Conservation (phyloP, 345 rosid genomes). For the Citropsis articulata region DNA sequence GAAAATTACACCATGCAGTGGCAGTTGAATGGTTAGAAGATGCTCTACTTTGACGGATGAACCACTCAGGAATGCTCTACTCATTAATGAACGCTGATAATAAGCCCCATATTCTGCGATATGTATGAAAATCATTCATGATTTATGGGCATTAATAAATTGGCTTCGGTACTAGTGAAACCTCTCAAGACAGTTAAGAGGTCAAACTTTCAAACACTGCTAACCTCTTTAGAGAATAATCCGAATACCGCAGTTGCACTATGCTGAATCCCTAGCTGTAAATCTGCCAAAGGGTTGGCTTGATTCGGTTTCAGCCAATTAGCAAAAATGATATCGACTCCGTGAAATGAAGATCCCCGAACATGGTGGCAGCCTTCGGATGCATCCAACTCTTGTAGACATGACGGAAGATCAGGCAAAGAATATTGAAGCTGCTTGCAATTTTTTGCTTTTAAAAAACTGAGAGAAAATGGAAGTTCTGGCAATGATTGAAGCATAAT, state of each 20-base stretch:
- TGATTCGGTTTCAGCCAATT: background rate
- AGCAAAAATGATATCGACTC: background rate
- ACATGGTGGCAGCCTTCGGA: background rate
- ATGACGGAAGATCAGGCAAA: background rate
- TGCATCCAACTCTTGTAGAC: background rate
- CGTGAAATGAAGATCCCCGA: background rate
- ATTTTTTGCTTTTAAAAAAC: background rate
- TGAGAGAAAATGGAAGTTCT: background rate
- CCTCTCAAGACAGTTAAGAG: no score
- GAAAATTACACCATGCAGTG: conserved; percentile 16
- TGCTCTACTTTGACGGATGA: conserved; percentile 21
- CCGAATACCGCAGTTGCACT: background rate
- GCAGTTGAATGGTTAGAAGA: conserved; percentile 29
- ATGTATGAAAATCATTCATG: no score
- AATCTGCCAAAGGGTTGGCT: background rate
- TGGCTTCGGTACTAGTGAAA: no score
- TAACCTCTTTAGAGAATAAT: background rate
- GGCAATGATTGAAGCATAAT: background rate
- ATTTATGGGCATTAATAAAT: no score
- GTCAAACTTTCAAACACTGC: conserved; percentile 6
- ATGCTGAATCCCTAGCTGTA: background rate
- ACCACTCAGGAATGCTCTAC: conserved; percentile 24
- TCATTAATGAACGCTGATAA: background rate
- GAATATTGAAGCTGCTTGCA: background rate
- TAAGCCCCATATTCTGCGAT: no score